These are phyloP conservation scores for Trichomonas tenax DNA, from an alignment of 208 protist species.

Conservation along the genomic window DNA sequence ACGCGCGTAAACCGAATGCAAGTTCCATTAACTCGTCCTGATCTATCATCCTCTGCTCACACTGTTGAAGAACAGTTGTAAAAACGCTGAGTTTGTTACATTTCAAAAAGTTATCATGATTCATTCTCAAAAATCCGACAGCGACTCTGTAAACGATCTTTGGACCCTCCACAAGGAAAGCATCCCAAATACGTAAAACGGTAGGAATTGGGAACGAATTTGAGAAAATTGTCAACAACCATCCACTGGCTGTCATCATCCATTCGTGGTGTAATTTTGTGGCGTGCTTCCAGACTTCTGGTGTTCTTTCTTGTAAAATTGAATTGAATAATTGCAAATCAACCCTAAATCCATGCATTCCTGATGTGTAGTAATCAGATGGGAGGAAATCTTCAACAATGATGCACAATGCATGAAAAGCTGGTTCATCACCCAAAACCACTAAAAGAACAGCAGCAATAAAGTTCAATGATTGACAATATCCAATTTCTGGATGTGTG, in stretches of 20 bases:
- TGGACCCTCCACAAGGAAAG: neutral
- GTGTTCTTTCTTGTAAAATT: neutral
- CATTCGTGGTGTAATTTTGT: slow-evolving; percentile 2
- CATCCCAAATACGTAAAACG: neutral
- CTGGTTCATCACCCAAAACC: slow-evolving; percentile 47
- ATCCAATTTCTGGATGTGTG: slow-evolving; percentile 47
- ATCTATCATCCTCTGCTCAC: neutral
- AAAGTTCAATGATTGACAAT: slow-evolving; percentile 58
- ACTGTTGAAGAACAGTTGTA: neutral
- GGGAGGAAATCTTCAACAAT: slow-evolving; percentile 39
- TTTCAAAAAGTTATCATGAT: neutral
- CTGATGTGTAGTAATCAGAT: slow-evolving; percentile 21
- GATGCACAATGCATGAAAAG: slow-evolving; percentile 45
- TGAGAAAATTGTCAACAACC: neutral
- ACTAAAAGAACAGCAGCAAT: slow-evolving; percentile 46
- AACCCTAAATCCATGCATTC: slow-evolving; percentile 10
- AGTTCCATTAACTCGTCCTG: neutral
- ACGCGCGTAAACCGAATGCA: neutral
- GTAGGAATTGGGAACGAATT: neutral
- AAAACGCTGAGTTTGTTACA: neutral
- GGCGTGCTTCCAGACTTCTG: slow-evolving; percentile 5
- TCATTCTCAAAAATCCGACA: slow-evolving; percentile 23
- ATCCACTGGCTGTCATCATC: neutral
- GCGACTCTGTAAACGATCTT: slow-evolving; percentile 31
- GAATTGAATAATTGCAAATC: slow-evolving; percentile 15